A percentile compares a stretch with the other conserved stretches of the same genome.
Evolutionary conservation across 257 asterid genomes (phyloP).

Genomic region (Oldenlandia corymbosa): DNA sequence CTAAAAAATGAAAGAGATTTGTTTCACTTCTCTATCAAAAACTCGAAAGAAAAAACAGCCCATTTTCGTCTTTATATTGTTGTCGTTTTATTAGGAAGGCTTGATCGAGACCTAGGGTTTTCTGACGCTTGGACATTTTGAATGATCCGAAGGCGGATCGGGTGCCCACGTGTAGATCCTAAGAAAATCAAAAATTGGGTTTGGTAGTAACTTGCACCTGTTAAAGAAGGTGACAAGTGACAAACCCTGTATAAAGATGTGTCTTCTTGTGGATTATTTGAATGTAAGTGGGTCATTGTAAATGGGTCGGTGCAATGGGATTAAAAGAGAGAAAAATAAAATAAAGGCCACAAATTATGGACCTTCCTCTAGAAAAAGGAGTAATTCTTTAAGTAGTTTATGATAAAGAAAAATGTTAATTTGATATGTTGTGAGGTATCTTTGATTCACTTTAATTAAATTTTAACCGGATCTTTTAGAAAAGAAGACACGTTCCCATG

Average conservation of each 20-base stretch:
- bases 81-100: not conserved
- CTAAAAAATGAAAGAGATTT: not conserved
- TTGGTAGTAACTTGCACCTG: conserved; percentile 15
- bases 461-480: too few species aligned
- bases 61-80: not conserved
- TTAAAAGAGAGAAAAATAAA: not conserved
- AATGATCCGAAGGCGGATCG: not conserved
- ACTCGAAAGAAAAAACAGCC: not conserved
- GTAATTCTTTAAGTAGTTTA: not conserved
- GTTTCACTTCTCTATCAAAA: conserved; percentile 5
- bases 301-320: conserved; percentile 17
- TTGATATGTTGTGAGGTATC: too few species aligned
- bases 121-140: not conserved
- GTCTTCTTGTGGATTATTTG: conserved; percentile 6
- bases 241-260: not conserved
- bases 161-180: conserved; percentile 10
- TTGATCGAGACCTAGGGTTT: not conserved
- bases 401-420: too few species aligned
- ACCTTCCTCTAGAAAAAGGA: conserved; percentile 4
- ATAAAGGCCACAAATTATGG: conserved; percentile 9
- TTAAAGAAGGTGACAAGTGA: not conserved
- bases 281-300: not conserved
- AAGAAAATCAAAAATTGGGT: conserved; percentile 5
- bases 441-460: too few species aligned
- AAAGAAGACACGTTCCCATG: not conserved